A percentile compares a stretch with the other conserved stretches of the same genome.
These are phyloP conservation scores for Cyclotella atomus DNA, from an alignment of 108 stramenopile genomes.

Conservation along the genomic window DNA sequence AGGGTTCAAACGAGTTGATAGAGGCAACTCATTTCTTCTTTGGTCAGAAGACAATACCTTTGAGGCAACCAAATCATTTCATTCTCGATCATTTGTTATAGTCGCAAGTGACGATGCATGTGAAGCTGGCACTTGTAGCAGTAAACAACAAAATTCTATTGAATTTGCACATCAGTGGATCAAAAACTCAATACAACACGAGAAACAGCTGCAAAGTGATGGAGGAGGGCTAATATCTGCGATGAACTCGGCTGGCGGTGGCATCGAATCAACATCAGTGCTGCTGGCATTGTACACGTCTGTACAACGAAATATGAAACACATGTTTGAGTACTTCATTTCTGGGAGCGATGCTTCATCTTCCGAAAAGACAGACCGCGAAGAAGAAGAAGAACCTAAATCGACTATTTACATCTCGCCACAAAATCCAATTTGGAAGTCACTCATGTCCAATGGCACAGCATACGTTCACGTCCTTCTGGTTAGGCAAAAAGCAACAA, in stretches of 20 bases:
- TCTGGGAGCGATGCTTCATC: neutral
- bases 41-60: constrained; percentile 51
- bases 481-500: constrained; percentile 47
- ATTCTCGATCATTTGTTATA: constrained; percentile 54
- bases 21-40: constrained; percentile 37
- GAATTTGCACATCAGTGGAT: constrained; percentile 67
- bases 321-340: constrained; percentile 9
- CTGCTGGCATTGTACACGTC: constrained; percentile 68
- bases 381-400: constrained; percentile 37
- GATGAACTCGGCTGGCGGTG: constrained; percentile 81
- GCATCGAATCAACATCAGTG: constrained; percentile 82
- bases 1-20: constrained; percentile 18
- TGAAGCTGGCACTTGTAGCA: constrained; percentile 17
- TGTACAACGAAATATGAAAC: constrained; percentile 18
- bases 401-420: constrained; percentile 59
- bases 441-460: constrained; percentile 68
- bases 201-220: constrained; percentile 52
- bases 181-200: constrained; percentile 62
- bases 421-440: constrained; percentile 64
- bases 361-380: neutral
- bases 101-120: constrained; percentile 62
- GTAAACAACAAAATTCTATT: constrained; percentile 39
- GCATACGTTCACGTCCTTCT: constrained; percentile 74
- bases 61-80: constrained; percentile 39
- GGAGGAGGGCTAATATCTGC: constrained; percentile 77